Evolutionary conservation across 768 basidiomycete genomes (phyloP), one percentile per base, ranked within the genome.

Genomic region (Nevesoporus exiguus): DNA sequence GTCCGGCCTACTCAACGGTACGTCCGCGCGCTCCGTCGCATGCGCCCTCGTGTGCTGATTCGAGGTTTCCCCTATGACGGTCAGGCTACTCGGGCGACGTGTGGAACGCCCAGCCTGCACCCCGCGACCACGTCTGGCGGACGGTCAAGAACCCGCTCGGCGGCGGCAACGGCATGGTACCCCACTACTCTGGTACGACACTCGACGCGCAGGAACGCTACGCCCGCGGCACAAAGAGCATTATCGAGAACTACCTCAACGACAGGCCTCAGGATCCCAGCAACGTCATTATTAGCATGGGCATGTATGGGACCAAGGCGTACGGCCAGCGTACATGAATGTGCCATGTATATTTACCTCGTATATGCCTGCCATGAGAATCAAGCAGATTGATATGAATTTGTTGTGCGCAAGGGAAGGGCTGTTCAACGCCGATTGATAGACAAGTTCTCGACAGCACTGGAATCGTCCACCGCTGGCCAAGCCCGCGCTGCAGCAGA

Each of bases 141-240:
- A 84, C 81, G 19, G 79, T 83, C 77, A 85, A 87, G 75, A 92
- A 93, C 76, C 81, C 83, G 22, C 79, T 88, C 7, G 86, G 84
- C 17, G 90, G 82, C 56, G 93, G 93, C 22, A 95, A 97, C 73
- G 92, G 88, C 63, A 93, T 94, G 83, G 88, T 90, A 6, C 85
- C 89, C 13, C 88, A 90, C 67, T 91, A 90, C 74, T 89, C 86
- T 61, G 91, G 93, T 36, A 93, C 91, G 8, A 93, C 91, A 22
- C 81, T 93, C 56, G 93, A 95, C 64, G 92, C 93, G 2, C 93
- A 95, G 74, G 80, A 77, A 27, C 87, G 93, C 45, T 96, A 97
- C 67, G 92, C 92, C 15, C 71, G 73, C 42, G 91, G 90, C 14
- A 77, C 82, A 25, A 82, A 74, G 74, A 76, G 73, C 59, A 92